Evolutionary conservation across 768 basidiomycete species (phyloP).

Genomic region (Piloderma croceum): DNA sequence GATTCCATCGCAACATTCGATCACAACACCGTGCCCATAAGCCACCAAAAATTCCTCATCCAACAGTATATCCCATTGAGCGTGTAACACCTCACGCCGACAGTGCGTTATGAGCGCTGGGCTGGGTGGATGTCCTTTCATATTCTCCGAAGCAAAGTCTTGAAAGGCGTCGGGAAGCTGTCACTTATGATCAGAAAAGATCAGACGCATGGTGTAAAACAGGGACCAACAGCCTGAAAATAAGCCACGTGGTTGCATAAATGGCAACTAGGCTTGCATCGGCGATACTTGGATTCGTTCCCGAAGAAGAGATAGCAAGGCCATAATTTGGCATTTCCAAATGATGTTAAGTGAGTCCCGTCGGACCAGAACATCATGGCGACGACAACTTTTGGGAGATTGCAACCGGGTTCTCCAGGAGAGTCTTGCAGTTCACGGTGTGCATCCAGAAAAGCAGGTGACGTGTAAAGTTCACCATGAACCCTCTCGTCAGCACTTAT

Average conservation of each 20-base stretch:
- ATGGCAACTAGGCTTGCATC: neutral
- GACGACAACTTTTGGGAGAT: slow-evolving; percentile 9
- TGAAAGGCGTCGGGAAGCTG: neutral
- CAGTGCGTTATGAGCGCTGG: slow-evolving; percentile 23
- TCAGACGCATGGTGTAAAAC: neutral
- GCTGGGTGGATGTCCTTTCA: neutral
- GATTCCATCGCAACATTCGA: slow-evolving; percentile 27
- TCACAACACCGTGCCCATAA: slow-evolving; percentile 28
- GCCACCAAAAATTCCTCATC: slow-evolving; percentile 30
- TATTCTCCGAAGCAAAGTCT: neutral
- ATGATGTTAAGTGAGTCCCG: slow-evolving; percentile 16
- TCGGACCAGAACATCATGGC: slow-evolving; percentile 18
- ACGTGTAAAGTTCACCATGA: slow-evolving; percentile 20
- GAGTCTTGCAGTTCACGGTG: slow-evolving; percentile 17
- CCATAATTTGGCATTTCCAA: slow-evolving; percentile 19
- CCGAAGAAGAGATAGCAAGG: slow-evolving; percentile 18
- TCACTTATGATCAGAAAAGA: neutral
- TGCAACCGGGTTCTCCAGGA: slow-evolving; percentile 14
- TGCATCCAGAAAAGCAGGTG: slow-evolving; percentile 15
- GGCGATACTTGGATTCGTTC: slow-evolving; percentile 14
- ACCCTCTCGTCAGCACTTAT: slow-evolving; percentile 11
- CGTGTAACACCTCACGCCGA: slow-evolving; percentile 27
- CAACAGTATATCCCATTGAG: slow-evolving; percentile 22
- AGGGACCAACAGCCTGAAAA: neutral
- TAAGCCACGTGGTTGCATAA: neutral